Base-by-base conservation (phyloP, 371 early-diverging fungal species). In the Mucor circinelloides region DNA sequence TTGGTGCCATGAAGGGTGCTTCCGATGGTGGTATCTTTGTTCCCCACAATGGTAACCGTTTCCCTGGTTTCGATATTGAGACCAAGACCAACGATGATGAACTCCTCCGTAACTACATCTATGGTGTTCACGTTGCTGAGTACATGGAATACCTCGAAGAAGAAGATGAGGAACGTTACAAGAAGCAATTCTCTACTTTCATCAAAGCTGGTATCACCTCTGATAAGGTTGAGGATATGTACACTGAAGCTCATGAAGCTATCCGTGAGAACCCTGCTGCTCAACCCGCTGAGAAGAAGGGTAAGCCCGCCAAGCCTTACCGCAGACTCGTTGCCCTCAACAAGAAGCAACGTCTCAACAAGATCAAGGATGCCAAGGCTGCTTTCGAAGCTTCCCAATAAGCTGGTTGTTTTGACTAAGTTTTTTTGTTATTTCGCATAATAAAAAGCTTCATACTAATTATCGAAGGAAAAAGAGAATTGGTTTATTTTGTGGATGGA, bases 1-100 rank as follows among this genome's bases (percentile, higher is more conserved):
- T 99, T 79, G 97, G 93, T 80, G 99, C 96, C 85, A 92, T 99
- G 90, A 99, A 99, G 94, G 99, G 99, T 87, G 99, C 99, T 75
- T 96, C 96, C 79, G 99, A 99, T 89, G 99, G 99, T 86, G 99
- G 99, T 85, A 83, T 99, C 78, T 91, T 88, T 83, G 90, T 99
- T 75, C 99, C 99, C 77, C 99, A 99, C 96, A 88, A 89, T 75
- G 98, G 97, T 87, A 90, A 89, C 85, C 96, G 98, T 80, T 99
- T 99, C 94, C 96, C 96, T 74, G 99, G 99, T 81, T 99, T 89
- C 88, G 94, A 95, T 85, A 84, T 90, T 59, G 91, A 89, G 75
- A 77, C 89, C 78, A 96, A 98, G 90, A 81, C 87, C 76, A 90
- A 98, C 74, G 97, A 99, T 77, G 88, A 98, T 74, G 97, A 99